These are phyloP conservation scores for Cryomyces minteri DNA, from an alignment of 495 filamentous ascomycete genomes.

Conservation along the genomic window DNA sequence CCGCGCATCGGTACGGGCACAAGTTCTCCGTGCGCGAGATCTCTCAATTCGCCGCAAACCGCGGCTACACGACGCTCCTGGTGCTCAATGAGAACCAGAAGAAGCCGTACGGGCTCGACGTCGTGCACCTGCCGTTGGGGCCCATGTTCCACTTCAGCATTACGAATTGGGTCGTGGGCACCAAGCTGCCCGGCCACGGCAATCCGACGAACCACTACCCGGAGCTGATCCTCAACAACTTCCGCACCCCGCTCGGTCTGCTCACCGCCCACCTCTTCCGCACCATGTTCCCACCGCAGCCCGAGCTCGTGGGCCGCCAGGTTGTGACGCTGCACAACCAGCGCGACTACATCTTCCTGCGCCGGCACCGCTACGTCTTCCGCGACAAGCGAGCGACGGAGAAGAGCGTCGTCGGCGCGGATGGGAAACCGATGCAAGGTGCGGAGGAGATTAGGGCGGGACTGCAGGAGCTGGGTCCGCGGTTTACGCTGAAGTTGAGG, in stretches of 20 bases:
- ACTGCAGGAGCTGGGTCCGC: slow-evolving; percentile 68
- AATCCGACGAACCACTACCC: slow-evolving; percentile 77
- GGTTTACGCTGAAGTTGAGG: slow-evolving; percentile 75
- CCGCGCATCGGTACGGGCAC: slow-evolving; percentile 58
- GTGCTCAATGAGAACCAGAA: slow-evolving; percentile 78
- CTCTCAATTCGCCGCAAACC: slow-evolving; percentile 59
- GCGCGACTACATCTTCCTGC: slow-evolving; percentile 87
- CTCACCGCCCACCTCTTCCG: slow-evolving; percentile 78
- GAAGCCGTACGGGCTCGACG: slow-evolving; percentile 51
- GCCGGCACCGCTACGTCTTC: slow-evolving; percentile 82
- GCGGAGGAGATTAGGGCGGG: slow-evolving; percentile 70
- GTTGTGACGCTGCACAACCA: slow-evolving; percentile 90
- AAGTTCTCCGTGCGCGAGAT: slow-evolving; percentile 87
- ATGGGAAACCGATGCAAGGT: slow-evolving; percentile 73
- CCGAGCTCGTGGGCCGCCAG: slow-evolving; percentile 68
- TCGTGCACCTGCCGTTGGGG: slow-evolving; percentile 67
- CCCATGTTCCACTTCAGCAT: slow-evolving; percentile 81
- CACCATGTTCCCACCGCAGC: slow-evolving; percentile 61
- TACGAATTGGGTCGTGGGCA: slow-evolving; percentile 70
- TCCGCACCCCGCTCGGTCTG: slow-evolving; percentile 80
- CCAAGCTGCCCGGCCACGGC: slow-evolving; percentile 71
- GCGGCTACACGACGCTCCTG: slow-evolving; percentile 60
- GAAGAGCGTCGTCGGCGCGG: slow-evolving; percentile 66
- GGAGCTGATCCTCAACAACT: slow-evolving; percentile 88
- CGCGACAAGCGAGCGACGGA: slow-evolving; percentile 69